Conservation (phyloP, 441 rosid genomes). For the Gossypium gossypioides region DNA sequence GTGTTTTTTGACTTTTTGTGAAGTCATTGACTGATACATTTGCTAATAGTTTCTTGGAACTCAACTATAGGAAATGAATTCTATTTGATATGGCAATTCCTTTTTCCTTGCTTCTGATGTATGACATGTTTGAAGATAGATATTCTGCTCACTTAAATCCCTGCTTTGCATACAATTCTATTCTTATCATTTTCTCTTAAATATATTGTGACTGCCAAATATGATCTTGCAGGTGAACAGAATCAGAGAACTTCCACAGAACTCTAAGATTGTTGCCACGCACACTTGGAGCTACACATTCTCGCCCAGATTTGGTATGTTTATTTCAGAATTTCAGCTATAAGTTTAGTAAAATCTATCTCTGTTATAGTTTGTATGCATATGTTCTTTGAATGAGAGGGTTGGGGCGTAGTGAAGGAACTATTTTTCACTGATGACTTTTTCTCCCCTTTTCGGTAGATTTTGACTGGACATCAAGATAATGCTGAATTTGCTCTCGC, state of each 20-base stretch:
- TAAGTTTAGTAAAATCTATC: no score
- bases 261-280: slow-evolving; percentile 68
- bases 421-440: no score
- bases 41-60: no score
- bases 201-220: not conserved
- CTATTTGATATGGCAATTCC: not conserved
- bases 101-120: not conserved
- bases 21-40: not conserved
- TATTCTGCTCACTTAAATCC: not conserved
- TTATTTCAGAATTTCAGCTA: not conserved
- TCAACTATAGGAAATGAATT: not conserved
- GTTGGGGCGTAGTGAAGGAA: no score
- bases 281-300: slow-evolving; percentile 79
- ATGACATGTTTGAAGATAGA: not conserved
- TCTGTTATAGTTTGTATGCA: no score
- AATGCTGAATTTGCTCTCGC: no score
- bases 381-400: no score
- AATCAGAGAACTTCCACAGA: no score
- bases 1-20: not conserved
- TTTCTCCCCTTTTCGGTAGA: no score
- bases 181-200: not conserved
- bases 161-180: not conserved
- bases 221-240: slow-evolving; percentile 25
- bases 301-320: slow-evolving; percentile 85
- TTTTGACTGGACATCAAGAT: no score